Base-by-base conservation (phyloP, 768 basidiomycete genomes). In the Boletus barrowsii region DNA sequence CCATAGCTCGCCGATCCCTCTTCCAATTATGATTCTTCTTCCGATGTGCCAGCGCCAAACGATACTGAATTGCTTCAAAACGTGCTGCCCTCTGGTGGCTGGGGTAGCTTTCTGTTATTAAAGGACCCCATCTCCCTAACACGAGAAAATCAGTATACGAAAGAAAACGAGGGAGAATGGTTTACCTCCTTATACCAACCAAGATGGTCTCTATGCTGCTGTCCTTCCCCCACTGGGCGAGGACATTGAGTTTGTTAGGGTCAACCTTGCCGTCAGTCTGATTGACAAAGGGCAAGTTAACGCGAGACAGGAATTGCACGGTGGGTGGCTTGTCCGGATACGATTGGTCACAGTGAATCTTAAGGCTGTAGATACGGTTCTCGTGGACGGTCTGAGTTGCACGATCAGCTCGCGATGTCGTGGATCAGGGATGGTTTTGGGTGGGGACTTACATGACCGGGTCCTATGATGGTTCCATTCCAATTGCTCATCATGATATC, bases 401-500 rank as follows among this genome's bases (percentile, higher is more conserved):
- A 15, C 46, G 61, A 60, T 64, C 45, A 63, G 57, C 29, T 15
- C 20, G 17, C 57, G 57, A 58, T 61, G 49, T 42, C 53, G 26
- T 47, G 40, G 58, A 51, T 59, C 53, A 50, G 50, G 40, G 49
- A 18, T 18, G 35, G 26, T 42, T 10, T 43, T 35, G 20, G 29
- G 29, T 9, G 35, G n/a, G 20, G 18, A 77, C 90, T 57, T 71
- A 95, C 93, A 73, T 99, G 95, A 48, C 95, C 95, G 32, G 97
- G 97, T 10, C 97, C 97, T 57, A 99, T 93, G 76, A 99, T 95
- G 20, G 97, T 99, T 47, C 97, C 96, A 67, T 97, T 98, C 97
- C 97, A 99, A 71, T 92, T 80, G 75, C 83, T 88, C 95, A 99
- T 98, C 77, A 92, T 78, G 76, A 96, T 88, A 80, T 98, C 97